Conservation (phyloP, 2,329 filamentous ascomycete species). For the Diaporthe vexans region DNA sequence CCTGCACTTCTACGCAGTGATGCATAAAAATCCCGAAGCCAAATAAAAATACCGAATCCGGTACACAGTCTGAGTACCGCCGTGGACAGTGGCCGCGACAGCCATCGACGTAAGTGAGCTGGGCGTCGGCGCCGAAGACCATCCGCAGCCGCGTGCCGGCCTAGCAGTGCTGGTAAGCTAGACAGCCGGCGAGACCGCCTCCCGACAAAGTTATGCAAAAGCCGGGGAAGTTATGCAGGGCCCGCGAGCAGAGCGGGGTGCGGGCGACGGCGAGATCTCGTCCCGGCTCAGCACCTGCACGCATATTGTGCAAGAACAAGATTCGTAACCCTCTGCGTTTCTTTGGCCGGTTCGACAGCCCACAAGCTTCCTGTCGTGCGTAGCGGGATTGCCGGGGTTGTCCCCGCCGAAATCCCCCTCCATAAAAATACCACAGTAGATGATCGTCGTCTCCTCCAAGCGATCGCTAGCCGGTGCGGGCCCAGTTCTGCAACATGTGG, state of each 20-base stretch:
- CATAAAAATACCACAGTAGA: not conserved
- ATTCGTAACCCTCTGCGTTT: not conserved
- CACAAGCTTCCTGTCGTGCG: not conserved
- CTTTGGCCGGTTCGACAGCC: not conserved
- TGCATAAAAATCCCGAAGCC: too few relatives aligned
- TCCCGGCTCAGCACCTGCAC: not conserved
- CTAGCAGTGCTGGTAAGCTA: too few relatives aligned
- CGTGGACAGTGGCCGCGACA: too few relatives aligned
- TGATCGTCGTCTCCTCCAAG: not conserved
- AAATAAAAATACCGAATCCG: too few relatives aligned
- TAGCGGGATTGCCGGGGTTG: not conserved
- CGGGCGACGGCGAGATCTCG: not conserved
- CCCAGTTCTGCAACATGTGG: not conserved
- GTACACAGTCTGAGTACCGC: too few relatives aligned
- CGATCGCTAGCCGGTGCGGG: conserved; percentile 4
- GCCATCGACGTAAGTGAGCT: too few relatives aligned
- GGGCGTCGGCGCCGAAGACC: too few relatives aligned
- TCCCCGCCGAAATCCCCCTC: not conserved
- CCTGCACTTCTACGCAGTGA: not conserved
- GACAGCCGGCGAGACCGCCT: too few relatives aligned
- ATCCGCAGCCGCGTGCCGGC: too few relatives aligned
- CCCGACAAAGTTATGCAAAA: too few relatives aligned
- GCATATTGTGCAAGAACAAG: not conserved
- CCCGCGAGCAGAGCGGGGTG: not conserved
- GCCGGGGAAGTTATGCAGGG: too few relatives aligned